Evolutionary conservation across 371 early-diverging fungal species (phyloP), one percentile per base, ranked within the genome.

Genomic region (Haplosporangium sp.): DNA sequence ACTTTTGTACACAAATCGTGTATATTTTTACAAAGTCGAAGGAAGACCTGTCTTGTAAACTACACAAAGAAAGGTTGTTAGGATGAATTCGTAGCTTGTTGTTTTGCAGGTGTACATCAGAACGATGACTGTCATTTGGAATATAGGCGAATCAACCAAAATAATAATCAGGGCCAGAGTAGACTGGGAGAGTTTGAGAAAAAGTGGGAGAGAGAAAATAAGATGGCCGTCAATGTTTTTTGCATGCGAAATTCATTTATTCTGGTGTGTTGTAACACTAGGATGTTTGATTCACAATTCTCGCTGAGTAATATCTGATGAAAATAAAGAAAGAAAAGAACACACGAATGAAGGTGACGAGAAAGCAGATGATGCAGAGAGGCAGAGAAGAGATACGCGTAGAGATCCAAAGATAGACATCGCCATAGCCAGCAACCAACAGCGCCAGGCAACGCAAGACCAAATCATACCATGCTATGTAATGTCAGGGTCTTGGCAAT

Each of bases 401-500:
- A 13, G 11, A 18, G 29, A 29, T 29, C 4, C 29, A 29, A 29
- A 29, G 29, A 29, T 29, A 29, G 29, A 29, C 29, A 29, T 29
- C 4, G 29, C 29, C 29, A 4, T 29, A 4, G 29, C 29, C 4
- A n/a, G n/a, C n/a, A n/a, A n/a, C n/a, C n/a, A n/a, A 29, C 29
- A 29, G 29, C 4, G 29, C 29, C 29, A 29, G 29, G 29, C 29
- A 29, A 29, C 29, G 29, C 29, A 29, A 29, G 29, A 4, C 29
- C 1, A 29, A 29, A 29, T 29, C 29, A 29, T 29, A 4, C 29
- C 4, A 29, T 29, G 29, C 29, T 29, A 29, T 4, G 29, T 29
- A 29, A 29, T 29, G 29, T 29, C 29, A 29, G 29, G 29, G 29
- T 62, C 62, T 63, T 53, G 63, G 63, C 54, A 43, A 50, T 20